Evolutionary conservation across 331 rosid genomes (phyloP).

Genomic region (Pyracantha coccinea): DNA sequence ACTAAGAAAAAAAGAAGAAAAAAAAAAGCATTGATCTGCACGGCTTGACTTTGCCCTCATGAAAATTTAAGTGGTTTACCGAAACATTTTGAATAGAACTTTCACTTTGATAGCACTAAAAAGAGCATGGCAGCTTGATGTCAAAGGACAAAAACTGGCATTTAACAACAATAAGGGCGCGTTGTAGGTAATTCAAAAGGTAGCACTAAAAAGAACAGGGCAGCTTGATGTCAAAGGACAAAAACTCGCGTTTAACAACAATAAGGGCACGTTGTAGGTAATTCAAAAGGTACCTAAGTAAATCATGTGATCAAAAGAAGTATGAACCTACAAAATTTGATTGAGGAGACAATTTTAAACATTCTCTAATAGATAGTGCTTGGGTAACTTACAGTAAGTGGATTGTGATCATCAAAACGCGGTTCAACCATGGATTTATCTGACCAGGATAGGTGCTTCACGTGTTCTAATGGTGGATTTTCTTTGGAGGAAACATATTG

Average conservation of each 20-base stretch:
- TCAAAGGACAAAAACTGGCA: too few relatives aligned
- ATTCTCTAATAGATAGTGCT: background rate
- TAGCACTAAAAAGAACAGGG: background rate
- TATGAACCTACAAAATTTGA: too few relatives aligned
- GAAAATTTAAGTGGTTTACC: background rate
- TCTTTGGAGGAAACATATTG: conserved; percentile 28
- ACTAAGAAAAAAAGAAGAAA: background rate
- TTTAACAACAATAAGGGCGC: too few relatives aligned
- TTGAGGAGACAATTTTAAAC: too few relatives aligned
- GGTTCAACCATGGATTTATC: conserved; percentile 30
- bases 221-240: background rate
- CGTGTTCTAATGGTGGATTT: conserved; percentile 14
- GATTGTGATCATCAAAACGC: conserved; percentile 16
- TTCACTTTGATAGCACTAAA: background rate
- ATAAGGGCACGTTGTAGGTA: background rate
- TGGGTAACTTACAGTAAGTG: background rate
- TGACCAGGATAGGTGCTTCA: conserved; percentile 21
- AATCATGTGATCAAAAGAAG: too few relatives aligned
- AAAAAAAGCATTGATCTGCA: background rate
- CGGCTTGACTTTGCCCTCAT: background rate
- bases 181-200: too few relatives aligned
- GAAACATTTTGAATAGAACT: background rate
- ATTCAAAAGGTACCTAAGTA: background rate
- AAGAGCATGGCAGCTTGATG: background rate
- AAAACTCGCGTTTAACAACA: too few relatives aligned